phyloP scores from a whole-genome alignment of 805 yeast species.

The Komagataella mondaviorum region DNA sequence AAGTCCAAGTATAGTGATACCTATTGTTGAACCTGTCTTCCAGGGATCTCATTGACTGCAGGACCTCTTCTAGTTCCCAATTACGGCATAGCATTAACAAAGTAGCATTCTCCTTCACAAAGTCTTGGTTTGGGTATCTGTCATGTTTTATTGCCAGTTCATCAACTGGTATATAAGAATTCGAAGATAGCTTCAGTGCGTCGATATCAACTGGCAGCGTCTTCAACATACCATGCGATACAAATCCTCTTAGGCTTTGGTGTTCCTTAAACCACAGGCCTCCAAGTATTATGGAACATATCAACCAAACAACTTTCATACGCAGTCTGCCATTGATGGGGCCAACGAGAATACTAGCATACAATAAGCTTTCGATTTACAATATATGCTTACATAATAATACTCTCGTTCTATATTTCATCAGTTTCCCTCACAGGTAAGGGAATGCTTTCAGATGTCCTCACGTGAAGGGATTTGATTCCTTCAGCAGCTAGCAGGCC shows the following conservation, averaged over 20 bases:
- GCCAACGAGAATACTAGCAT: neutral
- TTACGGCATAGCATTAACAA: constrained; percentile 80
- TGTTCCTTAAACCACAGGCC: neutral
- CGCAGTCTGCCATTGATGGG: neutral
- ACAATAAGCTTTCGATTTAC: neutral
- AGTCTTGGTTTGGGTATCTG: constrained; percentile 10
- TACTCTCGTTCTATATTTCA: neutral
- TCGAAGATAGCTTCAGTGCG: constrained; percentile 21
- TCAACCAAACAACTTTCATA: neutral
- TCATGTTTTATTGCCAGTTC: constrained; percentile 6
- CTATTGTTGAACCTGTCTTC: constrained; percentile 63
- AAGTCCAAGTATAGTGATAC: constrained; percentile 67
- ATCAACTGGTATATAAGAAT: constrained; percentile 14
- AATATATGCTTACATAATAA: neutral
- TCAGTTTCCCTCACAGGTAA: neutral
- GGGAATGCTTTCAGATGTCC: constrained; percentile 42
- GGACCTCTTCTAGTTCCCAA: constrained; percentile 62
- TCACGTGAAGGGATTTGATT: constrained; percentile 40
- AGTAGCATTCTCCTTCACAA: constrained; percentile 69
- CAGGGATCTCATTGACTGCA: constrained; percentile 60
- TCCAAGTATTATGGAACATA: neutral
- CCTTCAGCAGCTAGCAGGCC: constrained; percentile 35
- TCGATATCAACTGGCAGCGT: constrained; percentile 2
- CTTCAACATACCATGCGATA: neutral
- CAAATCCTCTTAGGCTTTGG: neutral